Conservation (phyloP, 176 grass and related monocot genomes). For the Bonia amplexicaulis region DNA sequence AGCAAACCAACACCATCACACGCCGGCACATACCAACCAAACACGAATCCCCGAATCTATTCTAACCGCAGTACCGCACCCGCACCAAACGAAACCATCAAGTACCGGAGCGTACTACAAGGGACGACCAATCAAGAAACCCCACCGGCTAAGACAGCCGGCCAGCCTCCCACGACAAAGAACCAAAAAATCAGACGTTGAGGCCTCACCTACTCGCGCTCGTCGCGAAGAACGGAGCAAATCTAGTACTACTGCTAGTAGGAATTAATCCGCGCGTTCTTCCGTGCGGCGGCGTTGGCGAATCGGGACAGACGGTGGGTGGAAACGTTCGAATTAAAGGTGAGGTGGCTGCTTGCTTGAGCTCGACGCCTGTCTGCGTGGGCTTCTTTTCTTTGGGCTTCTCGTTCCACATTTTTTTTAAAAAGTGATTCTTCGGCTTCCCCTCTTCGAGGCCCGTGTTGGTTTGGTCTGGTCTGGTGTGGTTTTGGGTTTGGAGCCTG, state of each 20-base stretch:
- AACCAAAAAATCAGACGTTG: neutral
- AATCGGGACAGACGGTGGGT: neutral
- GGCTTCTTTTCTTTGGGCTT: neutral
- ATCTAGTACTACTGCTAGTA: neutral
- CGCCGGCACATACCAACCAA: neutral
- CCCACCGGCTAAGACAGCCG: neutral
- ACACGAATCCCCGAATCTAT: neutral
- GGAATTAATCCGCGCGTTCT: neutral
- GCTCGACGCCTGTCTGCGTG: neutral
- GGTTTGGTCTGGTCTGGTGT: neutral
- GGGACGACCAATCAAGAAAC: neutral
- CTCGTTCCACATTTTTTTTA: neutral
- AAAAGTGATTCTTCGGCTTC: neutral
- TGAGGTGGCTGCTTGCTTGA: neutral
- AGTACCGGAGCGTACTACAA: neutral
- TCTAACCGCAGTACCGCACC: neutral
- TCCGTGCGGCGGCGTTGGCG: neutral
- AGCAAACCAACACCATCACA: neutral
- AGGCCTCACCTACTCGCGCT: neutral
- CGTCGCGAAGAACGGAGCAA: neutral
- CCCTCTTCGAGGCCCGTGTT: neutral
- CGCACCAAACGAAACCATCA: conserved; percentile 2
- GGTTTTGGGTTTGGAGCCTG: neutral
- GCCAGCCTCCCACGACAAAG: neutral
- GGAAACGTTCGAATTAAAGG: conserved; percentile 47